Evolutionary conservation across 108 stramenopile species (phyloP), one percentile per base, ranked within the genome.

Genomic region (Cyclostephanos invisitatus): DNA sequence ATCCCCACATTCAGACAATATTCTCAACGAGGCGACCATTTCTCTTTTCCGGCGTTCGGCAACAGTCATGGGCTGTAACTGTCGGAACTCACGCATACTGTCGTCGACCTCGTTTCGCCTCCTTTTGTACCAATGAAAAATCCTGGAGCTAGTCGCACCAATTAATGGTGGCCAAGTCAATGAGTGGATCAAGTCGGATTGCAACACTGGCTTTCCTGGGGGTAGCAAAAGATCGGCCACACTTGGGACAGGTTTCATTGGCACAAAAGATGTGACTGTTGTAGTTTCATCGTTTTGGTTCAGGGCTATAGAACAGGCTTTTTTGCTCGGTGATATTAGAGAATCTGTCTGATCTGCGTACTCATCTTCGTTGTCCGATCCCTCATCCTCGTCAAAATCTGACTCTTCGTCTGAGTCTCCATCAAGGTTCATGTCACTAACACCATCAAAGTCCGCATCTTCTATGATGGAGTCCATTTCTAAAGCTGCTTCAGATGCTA

Each of bases 61-160:
- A n/a, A 92, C 74, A 35, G 87, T 82, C 50, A 92, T 74, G 24
- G 84, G 88, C 7, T 73, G 63, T 4, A 90, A 74, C 35, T 91
- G 84, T 50, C 86, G 68, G 28, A 78, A 83, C 48, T 74, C 80
- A 18, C 93, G 86, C 22, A 94, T 70, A 48, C 74, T 78, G 65
- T 94, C 93, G 54, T 94, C 93, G 25, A 94, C 88, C 72, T 91
- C 87, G 50, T 94, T 94, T 42, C 90, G 72, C 62, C 89, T 44
- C 17, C 89, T 76, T 62, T 90, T 94, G 77, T 86, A 91, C 54
- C 91, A 83, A 65, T 94, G 93, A 21, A 91, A 68, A 25, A 92
- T 78, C 54, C 93, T 70, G 21, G 71, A 80, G 24, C 68, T 84
- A n/a, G 91, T 74, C 18, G 91, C 93, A 21, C 89, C 93, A 40